Conservation (phyloP, 306 rosid genomes). For the Ormosia semicastrata region DNA sequence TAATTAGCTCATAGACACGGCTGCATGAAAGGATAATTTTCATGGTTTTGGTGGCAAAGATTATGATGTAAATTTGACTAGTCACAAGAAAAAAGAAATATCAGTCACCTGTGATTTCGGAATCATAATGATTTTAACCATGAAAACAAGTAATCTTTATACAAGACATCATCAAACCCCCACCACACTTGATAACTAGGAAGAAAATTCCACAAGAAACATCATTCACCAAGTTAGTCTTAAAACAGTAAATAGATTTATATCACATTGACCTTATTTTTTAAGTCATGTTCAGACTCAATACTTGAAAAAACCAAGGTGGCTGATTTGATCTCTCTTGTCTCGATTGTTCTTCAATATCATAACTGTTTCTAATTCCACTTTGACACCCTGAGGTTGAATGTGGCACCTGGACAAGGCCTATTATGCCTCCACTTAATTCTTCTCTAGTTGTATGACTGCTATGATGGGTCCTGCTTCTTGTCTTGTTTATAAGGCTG, state of each 20-base stretch:
- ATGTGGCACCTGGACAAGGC: conserved; percentile 36
- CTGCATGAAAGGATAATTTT: conserved; percentile 19
- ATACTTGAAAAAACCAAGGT: conserved; percentile 66
- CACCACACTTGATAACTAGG: conserved; percentile 23
- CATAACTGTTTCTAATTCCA: conserved; percentile 33
- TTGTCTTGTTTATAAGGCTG: conserved; percentile 52
- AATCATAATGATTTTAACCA: conserved; percentile 15
- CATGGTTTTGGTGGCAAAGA: conserved; percentile 15
- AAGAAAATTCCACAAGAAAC: conserved; percentile 38
- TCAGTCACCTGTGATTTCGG: conserved; percentile 8
- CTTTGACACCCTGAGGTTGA: conserved; percentile 33
- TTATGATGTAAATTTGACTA: conserved; percentile 10
- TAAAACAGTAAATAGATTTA: conserved; percentile 23
- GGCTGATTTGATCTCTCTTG: conserved; percentile 58
- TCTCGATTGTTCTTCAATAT: conserved; percentile 48
- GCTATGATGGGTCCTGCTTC: conserved; percentile 30
- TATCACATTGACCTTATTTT: conserved; percentile 36
- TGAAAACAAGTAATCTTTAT: conserved; percentile 31
- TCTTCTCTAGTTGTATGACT: conserved; percentile 26
- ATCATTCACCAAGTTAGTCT: conserved; percentile 38
- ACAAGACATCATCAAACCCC: conserved; percentile 40
- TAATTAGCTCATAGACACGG: not conserved
- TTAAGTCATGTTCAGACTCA: conserved; percentile 56
- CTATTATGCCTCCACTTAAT: conserved; percentile 32
- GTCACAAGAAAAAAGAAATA: conserved; percentile 15